Percentiles rank a stretch among this genome's conserved stretches.
Conservation (phyloP, 2,329 filamentous ascomycete genomes). For the Verticillium nonalfalfae region DNA sequence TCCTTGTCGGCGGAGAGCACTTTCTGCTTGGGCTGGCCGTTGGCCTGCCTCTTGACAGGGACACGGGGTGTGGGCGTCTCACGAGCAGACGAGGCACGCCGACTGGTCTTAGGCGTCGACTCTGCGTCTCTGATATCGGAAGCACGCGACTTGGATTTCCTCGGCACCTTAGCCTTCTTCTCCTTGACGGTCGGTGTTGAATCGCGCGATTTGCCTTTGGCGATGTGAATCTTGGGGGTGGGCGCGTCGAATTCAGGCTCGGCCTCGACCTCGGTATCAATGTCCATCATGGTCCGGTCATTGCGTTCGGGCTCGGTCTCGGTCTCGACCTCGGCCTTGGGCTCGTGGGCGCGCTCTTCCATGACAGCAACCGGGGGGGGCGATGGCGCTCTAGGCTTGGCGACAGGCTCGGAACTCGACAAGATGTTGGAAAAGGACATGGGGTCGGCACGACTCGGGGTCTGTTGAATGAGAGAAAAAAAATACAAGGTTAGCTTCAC, state of each 20-base stretch:
- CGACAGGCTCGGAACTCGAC: slow-evolving; percentile 66
- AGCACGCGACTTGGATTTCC: slow-evolving; percentile 42
- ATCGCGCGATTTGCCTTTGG: slow-evolving; percentile 7
- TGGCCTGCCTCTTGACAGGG: slow-evolving; percentile 51
- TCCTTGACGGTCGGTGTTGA: slow-evolving; percentile 13
- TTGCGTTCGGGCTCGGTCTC: slow-evolving; percentile 17
- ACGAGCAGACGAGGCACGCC: slow-evolving; percentile 35
- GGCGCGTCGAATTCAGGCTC: slow-evolving; percentile 2
- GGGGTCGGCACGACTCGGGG: slow-evolving; percentile 62
- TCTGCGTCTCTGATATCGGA: slow-evolving; percentile 45
- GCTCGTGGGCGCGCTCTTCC: slow-evolving; percentile 3
- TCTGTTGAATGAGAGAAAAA: background rate
- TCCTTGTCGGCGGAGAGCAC: slow-evolving; percentile 52
- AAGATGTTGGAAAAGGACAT: slow-evolving; percentile 98
- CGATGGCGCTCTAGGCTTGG: slow-evolving; percentile 29
- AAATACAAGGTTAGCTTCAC: slow-evolving; percentile 7
- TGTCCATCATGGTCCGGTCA: slow-evolving; percentile 24
- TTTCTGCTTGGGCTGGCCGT: slow-evolving; percentile 49
- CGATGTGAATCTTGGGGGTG: slow-evolving; percentile 1
- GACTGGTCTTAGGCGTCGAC: slow-evolving; percentile 36
- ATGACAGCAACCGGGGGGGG: slow-evolving; percentile 26
- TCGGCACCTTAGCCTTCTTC: slow-evolving; percentile 18
- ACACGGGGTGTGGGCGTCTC: slow-evolving; percentile 41
- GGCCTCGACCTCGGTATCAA: slow-evolving; percentile 9
- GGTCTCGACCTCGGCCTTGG: slow-evolving; percentile 12